Conservation (phyloP, 164 flowering plant species). For the Taxillus chinensis region DNA sequence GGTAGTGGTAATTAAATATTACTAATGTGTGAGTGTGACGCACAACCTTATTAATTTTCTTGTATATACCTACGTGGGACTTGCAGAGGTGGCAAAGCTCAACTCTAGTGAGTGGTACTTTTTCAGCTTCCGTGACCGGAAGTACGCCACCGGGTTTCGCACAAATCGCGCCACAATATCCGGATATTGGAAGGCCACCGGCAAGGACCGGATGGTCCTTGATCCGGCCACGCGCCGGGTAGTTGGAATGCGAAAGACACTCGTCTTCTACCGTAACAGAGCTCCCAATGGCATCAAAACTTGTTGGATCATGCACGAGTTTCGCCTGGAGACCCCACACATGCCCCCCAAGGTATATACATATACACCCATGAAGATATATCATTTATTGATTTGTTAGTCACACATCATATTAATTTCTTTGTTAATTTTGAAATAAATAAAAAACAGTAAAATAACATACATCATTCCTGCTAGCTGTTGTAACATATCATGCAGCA, state of each 20-base stretch:
- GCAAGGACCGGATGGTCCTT: constrained; percentile 57
- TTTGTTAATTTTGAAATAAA: no score
- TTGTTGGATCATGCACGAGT: constrained; percentile 92
- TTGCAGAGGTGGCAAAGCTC: constrained; percentile 65
- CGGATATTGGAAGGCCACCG: constrained; percentile 92
- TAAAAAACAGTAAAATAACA: no score
- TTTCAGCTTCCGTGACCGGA: constrained; percentile 81
- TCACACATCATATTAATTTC: no score
- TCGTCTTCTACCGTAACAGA: constrained; percentile 66
- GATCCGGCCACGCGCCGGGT: constrained; percentile 36
- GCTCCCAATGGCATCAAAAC: constrained; percentile 81
- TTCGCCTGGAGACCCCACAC: constrained; percentile 59
- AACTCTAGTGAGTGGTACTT: constrained; percentile 82
- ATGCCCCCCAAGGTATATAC: constrained; percentile 58
- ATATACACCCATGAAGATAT: no score
- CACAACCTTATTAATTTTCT: no score
- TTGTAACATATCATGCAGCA: no score
- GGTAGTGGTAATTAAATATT: no score
- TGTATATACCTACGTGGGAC: no score
- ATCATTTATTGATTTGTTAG: no score
- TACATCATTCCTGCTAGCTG: no score
- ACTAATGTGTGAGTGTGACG: no score
- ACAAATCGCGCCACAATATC: constrained; percentile 60
- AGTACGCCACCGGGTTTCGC: constrained; percentile 67
- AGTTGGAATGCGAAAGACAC: constrained; percentile 77